Evolutionary conservation across 1,284 basidiomycete genomes (phyloP).

Genomic region (Sanguinoderma infundibulare): DNA sequence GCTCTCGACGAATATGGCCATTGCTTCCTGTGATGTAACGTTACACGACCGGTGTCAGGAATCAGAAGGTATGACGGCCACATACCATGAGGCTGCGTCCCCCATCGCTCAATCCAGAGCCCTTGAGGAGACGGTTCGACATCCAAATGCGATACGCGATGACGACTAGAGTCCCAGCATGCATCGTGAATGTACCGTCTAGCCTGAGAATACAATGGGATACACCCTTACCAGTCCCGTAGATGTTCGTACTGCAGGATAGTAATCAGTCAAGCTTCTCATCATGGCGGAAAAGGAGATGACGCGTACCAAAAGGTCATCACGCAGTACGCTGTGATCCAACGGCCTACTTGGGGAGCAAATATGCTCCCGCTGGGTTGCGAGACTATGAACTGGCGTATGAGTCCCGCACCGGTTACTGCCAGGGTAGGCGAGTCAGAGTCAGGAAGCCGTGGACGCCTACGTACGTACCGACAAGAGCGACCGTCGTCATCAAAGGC

Average conservation of each 20-base stretch:
- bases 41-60: not conserved
- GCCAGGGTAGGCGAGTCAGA: not conserved
- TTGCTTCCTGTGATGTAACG: not conserved
- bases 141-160: constrained; percentile 11
- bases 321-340: not conserved
- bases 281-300: not conserved
- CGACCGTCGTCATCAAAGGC: not conserved
- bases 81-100: not conserved
- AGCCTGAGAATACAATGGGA: too few species aligned
- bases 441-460: not conserved
- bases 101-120: not conserved
- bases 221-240: not conserved
- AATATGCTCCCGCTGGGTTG: not conserved
- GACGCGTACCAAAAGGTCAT: constrained; percentile 1
- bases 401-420: not conserved
- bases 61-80: not conserved
- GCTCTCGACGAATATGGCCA: constrained; percentile 12
- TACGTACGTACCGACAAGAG: constrained; percentile 1
- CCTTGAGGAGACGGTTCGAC: not conserved
- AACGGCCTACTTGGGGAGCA: not conserved
- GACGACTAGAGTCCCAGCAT: not conserved
- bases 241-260: constrained; percentile 4
- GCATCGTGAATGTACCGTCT: too few species aligned
- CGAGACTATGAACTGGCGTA: not conserved
- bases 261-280: not conserved